Percentiles rank a stretch among this genome's conserved stretches.
Conservation (phyloP, 2,329 filamentous ascomycete species). For the Reticulascus tulasneorum region DNA sequence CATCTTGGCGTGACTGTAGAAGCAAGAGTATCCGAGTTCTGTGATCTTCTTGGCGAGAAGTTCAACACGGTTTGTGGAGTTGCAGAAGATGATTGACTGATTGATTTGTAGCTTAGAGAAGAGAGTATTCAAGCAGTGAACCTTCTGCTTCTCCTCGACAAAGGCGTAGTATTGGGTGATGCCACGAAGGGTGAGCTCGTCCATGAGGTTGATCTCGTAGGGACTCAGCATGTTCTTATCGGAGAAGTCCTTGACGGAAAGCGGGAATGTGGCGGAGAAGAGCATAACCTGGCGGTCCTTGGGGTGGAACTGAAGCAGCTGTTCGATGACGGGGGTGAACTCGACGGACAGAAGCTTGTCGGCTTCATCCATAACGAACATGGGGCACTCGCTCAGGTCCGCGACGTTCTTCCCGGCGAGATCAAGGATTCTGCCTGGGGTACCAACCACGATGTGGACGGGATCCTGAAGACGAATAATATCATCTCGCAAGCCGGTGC, state of each 20-base stretch:
- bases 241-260: conserved; percentile 96
- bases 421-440: conserved; percentile 92
- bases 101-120: conserved; percentile 99
- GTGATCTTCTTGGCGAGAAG: conserved; percentile 98
- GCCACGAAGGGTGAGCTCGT: conserved; percentile 93
- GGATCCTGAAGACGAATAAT: conserved; percentile 92
- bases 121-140: conserved; percentile 96
- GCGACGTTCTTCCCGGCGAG: conserved; percentile 94
- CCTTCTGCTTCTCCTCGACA: conserved; percentile 98
- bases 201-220: conserved; percentile 99
- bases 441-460: conserved; percentile 97
- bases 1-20: conserved; percentile 99
- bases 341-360: conserved; percentile 96
- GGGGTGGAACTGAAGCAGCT: conserved; percentile 90
- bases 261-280: conserved; percentile 95
- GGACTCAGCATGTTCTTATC: conserved; percentile 97
- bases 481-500: conserved; percentile 91
- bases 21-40: conserved; percentile 97
- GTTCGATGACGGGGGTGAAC: conserved; percentile 96
- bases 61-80: conserved; percentile 97
- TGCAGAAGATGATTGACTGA: conserved; percentile 99
- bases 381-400: conserved; percentile 91
- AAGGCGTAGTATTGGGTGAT: conserved; percentile 99
- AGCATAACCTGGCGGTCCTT: conserved; percentile 99
- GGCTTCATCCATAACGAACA: conserved; percentile 99